Conservation (phyloP, 495 filamentous ascomycete genomes). For the Oleoguttula mirabilis region DNA sequence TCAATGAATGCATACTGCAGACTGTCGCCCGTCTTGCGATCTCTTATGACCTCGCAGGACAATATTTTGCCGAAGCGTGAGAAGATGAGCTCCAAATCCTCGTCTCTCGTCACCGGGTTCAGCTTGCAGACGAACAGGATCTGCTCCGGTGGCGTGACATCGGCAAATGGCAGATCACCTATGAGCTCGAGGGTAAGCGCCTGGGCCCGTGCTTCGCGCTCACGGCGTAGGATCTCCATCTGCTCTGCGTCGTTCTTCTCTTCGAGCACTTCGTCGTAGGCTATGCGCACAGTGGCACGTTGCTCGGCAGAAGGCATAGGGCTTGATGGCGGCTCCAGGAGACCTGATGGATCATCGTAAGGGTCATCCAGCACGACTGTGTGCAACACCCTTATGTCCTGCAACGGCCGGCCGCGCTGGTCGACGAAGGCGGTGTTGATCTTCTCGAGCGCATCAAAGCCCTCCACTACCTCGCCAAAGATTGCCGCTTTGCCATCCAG, state of each 20-base stretch:
- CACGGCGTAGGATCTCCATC: constrained; percentile 66
- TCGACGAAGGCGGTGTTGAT: constrained; percentile 85
- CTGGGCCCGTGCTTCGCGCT: constrained; percentile 87
- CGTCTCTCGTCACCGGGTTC: constrained; percentile 91
- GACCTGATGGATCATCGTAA: constrained; percentile 61
- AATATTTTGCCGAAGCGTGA: constrained; percentile 92
- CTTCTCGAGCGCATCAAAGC: constrained; percentile 83
- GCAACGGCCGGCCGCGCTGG: constrained; percentile 60
- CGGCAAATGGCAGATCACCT: constrained; percentile 91
- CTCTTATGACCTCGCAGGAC: constrained; percentile 91
- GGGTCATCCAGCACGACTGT: constrained; percentile 84
- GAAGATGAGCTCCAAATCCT: constrained; percentile 91
- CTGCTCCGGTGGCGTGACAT: constrained; percentile 96
- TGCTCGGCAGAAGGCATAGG: constrained; percentile 76
- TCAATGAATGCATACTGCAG: constrained; percentile 97
- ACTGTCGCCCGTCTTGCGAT: constrained; percentile 87
- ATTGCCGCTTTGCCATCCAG: constrained; percentile 85
- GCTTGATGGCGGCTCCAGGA: constrained; percentile 63
- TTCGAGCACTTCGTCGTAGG: constrained; percentile 70
- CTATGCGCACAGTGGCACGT: constrained; percentile 80
- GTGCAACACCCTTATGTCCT: constrained; percentile 86
- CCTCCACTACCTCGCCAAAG: constrained; percentile 88
- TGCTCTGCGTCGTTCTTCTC: constrained; percentile 67
- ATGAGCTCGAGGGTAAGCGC: constrained; percentile 96
- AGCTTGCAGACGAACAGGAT: constrained; percentile 97